A percentile compares a stretch with the other conserved stretches of the same genome.
Conservation (phyloP, 345 rosid genomes). For the Populus alba region DNA sequence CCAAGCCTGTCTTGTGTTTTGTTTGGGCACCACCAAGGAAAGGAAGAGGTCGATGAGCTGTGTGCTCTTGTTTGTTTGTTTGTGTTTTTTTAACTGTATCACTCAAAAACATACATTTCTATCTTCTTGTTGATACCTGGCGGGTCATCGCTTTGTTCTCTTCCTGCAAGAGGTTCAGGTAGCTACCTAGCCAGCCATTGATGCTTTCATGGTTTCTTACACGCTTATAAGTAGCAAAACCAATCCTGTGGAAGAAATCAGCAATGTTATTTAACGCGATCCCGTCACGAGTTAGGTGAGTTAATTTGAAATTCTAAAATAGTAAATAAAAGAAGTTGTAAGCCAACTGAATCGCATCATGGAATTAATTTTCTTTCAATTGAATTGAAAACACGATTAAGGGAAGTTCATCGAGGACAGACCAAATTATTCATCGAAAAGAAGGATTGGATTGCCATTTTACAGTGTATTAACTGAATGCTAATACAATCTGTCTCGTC, state of each 20-base stretch:
- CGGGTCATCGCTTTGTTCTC: neutral
- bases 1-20: neutral
- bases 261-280: too few relatives aligned
- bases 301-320: too few relatives aligned
- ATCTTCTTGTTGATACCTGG: neutral
- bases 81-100: neutral
- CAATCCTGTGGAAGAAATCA: neutral
- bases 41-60: neutral
- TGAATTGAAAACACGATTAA: too few relatives aligned
- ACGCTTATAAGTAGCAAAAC: neutral
- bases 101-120: neutral
- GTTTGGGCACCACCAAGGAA: neutral
- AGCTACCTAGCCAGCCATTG: neutral
- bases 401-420: too few relatives aligned
- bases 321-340: too few relatives aligned
- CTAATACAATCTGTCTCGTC: neutral
- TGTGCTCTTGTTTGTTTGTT: neutral
- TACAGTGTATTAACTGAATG: too few relatives aligned
- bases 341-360: too few relatives aligned
- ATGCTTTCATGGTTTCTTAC: neutral
- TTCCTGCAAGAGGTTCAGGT: neutral
- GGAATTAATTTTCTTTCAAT: too few relatives aligned
- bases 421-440: too few relatives aligned
- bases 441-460: neutral
- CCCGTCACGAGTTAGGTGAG: too few relatives aligned